Percentiles rank a stretch among this genome's conserved stretches.
These are phyloP conservation scores for Boletales sp. DNA, from an alignment of 768 basidiomycete species.

Conservation along the genomic window DNA sequence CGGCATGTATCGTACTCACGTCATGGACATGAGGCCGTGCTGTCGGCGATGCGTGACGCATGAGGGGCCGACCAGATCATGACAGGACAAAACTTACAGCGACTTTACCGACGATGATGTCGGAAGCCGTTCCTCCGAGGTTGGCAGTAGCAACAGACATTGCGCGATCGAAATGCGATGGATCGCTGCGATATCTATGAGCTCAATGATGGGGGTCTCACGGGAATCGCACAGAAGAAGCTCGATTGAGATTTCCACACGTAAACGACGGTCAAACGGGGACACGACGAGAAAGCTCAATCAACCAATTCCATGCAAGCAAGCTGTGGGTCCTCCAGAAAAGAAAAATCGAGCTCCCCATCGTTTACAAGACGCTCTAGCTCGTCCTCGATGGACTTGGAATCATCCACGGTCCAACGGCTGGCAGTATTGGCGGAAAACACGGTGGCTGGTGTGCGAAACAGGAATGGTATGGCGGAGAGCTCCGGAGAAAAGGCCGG, in stretches of 20 bases:
- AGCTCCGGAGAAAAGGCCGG: conserved; percentile 21
- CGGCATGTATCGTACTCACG: conserved; percentile 26
- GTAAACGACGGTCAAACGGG: neutral
- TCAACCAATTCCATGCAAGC: conserved; percentile 11
- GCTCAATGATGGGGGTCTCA: no score
- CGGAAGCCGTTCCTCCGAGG: conserved; percentile 38
- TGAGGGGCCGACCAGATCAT: neutral
- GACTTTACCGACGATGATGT: conserved; percentile 36
- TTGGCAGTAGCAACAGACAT: conserved; percentile 32
- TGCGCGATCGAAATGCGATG: neutral
- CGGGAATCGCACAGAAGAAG: no score
- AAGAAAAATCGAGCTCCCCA: conserved; percentile 26
- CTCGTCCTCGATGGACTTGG: conserved; percentile 20
- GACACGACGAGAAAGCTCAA: neutral
- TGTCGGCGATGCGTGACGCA: neutral
- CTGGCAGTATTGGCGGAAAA: neutral
- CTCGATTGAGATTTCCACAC: no score
- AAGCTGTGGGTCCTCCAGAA: conserved; percentile 18
- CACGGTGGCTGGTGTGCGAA: conserved; percentile 18
- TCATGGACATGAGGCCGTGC: conserved; percentile 34
- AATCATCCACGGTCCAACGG: conserved; percentile 1
- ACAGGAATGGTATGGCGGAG: conserved; percentile 31
- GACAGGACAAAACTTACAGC: conserved; percentile 28
- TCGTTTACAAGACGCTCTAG: conserved; percentile 17
- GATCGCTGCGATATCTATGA: no score